Base-by-base conservation (phyloP, 1,284 basidiomycete genomes). In the Austroboletus novae-zelandiae region DNA sequence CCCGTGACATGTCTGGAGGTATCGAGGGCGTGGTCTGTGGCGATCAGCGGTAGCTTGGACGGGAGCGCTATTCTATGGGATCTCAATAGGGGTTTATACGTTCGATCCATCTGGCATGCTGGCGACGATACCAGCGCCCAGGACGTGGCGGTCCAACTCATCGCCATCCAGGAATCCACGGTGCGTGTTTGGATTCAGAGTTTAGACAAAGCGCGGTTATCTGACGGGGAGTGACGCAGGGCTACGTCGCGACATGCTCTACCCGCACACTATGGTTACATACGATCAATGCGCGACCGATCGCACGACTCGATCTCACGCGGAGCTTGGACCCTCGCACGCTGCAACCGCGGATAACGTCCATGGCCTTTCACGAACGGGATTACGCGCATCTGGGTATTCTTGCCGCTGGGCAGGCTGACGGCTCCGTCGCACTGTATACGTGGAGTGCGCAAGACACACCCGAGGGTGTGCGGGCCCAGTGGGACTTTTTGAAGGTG, bases 41-140 rank as follows among this genome's bases (percentile, higher is more conserved):
- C 86, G 14, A 81, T 96, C 41, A 95, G 89, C 54, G 93, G 93
- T 7, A 89, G 90, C 7, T 78, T 81, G 53, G 93, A 97, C 59
- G 88, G 91, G 1, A 90, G 84, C 52, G 92, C 88, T 0, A 86
- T 88, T 14, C 60, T 97, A 8, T 98, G 95, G 95, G 95, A 98
- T 65, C 76, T 93, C 48, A 97, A 98, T 62, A 77, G 86, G 36
- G 83, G 88, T 14, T 71, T 82, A 1, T 94, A 94, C 57, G 81
- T 88, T 13, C 73, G 86, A 47, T 87, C 87, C 0, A 84, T 93
- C 32, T 82, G 82, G 78, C 86, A 92, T 50, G 79, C 76, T 10
- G 72, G 77, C 25, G 66, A 57, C n/a, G 51, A 52, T 11, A 23
- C 14, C 34, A n/a, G 51, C 37, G 68, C 69, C 25, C 25, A 27